Percentiles rank a stretch among this genome's conserved stretches.
Conservation (phyloP, 2,329 filamentous ascomycete genomes). For the Scedosporium apiospermum region DNA sequence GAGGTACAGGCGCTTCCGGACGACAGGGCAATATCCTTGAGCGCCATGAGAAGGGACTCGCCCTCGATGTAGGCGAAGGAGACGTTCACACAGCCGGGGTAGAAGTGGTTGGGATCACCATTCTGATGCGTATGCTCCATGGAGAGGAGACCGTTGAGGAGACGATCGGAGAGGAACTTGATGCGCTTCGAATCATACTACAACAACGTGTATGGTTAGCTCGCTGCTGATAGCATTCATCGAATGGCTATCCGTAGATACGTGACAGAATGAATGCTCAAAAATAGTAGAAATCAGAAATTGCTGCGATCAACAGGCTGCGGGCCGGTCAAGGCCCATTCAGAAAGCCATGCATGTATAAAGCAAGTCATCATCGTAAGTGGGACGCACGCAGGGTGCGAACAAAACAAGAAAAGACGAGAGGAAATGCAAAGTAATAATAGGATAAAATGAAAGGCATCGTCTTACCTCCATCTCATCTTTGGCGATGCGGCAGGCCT, state of each 20-base stretch:
- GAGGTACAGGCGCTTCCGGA: conserved; percentile 97
- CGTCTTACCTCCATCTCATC: conserved; percentile 78
- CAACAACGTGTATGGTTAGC: conserved; percentile 13
- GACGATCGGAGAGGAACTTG: conserved; percentile 69
- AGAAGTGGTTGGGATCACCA: conserved; percentile 73
- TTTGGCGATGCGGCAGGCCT: conserved; percentile 85
- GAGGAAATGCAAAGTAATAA: conserved; percentile 10
- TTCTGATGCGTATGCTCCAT: conserved; percentile 93
- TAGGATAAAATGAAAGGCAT: conserved; percentile 15
- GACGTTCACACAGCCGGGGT: conserved; percentile 95
- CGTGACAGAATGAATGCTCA: not conserved
- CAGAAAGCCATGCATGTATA: conserved; percentile 86
- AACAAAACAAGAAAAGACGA: conserved; percentile 7
- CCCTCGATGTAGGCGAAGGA: conserved; percentile 98
- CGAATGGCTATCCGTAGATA: not conserved
- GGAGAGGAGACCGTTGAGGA: conserved; percentile 71
- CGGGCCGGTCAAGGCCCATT: conserved; percentile 55
- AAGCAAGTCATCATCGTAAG: conserved; percentile 65
- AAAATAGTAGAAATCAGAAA: conserved; percentile 40
- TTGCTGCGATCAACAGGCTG: conserved; percentile 55
- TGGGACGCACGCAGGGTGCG: conserved; percentile 12
- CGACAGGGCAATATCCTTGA: conserved; percentile 95
- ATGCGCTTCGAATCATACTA: conserved; percentile 91
- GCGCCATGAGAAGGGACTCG: conserved; percentile 93
- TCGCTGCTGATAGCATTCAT: not conserved